Percentiles rank a stretch among this genome's conserved stretches.
phyloP scores from a whole-genome alignment of 768 basidiomycete species.

The Lactifluus volemus region DNA sequence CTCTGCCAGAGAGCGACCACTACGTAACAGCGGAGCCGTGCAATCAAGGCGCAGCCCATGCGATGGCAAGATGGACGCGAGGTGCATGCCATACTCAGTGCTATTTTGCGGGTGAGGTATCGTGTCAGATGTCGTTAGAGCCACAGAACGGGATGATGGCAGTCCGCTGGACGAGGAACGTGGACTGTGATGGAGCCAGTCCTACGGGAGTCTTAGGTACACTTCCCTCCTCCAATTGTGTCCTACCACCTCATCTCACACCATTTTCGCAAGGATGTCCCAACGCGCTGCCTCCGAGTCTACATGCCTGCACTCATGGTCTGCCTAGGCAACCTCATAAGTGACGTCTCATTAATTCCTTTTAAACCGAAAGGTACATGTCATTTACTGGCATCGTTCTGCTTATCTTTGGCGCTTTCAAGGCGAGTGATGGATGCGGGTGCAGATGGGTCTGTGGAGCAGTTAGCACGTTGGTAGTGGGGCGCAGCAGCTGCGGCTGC shows the following conservation, averaged over 20 bases:
- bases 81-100: slow-evolving; percentile 78
- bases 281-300: slow-evolving; percentile 51
- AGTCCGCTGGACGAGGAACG: slow-evolving; percentile 40
- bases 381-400: slow-evolving; percentile 81
- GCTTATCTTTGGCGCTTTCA: slow-evolving; percentile 85
- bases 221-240: too few relatives aligned
- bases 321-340: slow-evolving; percentile 87
- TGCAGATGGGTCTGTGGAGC: too few relatives aligned
- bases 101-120: slow-evolving; percentile 82
- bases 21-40: slow-evolving; percentile 67
- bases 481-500: too few relatives aligned
- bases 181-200: slow-evolving; percentile 55
- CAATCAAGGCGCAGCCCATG: slow-evolving; percentile 82
- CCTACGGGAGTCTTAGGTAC: too few relatives aligned
- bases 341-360: slow-evolving; percentile 91
- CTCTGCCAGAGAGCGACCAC: slow-evolving; percentile 78
- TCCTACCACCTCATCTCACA: too few relatives aligned
- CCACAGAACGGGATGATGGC: slow-evolving; percentile 6
- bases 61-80: slow-evolving; percentile 92
- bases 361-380: slow-evolving; percentile 63
- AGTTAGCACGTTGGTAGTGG: too few relatives aligned
- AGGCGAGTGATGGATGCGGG: slow-evolving; percentile 76
- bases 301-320: slow-evolving; percentile 93
- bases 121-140: slow-evolving; percentile 67
- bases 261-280: slow-evolving; percentile 59